Conservation (phyloP, 495 filamentous ascomycete species). For the Recurvomyces mirabilis region DNA sequence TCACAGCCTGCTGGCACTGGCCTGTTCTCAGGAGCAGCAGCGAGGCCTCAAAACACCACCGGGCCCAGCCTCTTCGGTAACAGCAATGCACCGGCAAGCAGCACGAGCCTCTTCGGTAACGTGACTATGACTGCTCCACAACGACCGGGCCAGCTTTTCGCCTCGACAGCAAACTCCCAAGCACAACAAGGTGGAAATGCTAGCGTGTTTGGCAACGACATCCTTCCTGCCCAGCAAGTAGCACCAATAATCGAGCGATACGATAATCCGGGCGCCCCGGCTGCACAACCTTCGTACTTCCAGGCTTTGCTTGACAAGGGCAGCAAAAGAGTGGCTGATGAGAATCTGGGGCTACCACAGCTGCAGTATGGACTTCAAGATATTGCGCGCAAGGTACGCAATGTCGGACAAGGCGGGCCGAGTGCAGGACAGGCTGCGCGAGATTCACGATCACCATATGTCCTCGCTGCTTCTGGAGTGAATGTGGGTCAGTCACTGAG, state of each 20-base stretch:
- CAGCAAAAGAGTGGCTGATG: conserved; percentile 42
- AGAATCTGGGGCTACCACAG: conserved; percentile 45
- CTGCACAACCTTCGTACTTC: conserved; percentile 54
- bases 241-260: conserved; percentile 1
- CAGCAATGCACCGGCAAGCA: no score
- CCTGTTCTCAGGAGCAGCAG: background rate
- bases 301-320: conserved; percentile 75
- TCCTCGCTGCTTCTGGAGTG: conserved; percentile 82
- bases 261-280: conserved; percentile 6
- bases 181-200: background rate
- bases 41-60: no score
- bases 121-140: background rate
- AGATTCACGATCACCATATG: conserved; percentile 69
- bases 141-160: conserved; percentile 4
- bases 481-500: conserved; percentile 64
- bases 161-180: background rate
- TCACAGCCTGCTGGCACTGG: background rate
- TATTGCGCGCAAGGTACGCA: conserved; percentile 70
- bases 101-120: conserved; percentile 2
- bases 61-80: no score
- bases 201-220: conserved; percentile 9
- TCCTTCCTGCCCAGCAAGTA: conserved; percentile 2
- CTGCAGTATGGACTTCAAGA: conserved; percentile 79
- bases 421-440: conserved; percentile 35
- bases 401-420: conserved; percentile 50